Conservation (phyloP, 805 yeast genomes). For the Saccharomycopsis fibuligera region DNA sequence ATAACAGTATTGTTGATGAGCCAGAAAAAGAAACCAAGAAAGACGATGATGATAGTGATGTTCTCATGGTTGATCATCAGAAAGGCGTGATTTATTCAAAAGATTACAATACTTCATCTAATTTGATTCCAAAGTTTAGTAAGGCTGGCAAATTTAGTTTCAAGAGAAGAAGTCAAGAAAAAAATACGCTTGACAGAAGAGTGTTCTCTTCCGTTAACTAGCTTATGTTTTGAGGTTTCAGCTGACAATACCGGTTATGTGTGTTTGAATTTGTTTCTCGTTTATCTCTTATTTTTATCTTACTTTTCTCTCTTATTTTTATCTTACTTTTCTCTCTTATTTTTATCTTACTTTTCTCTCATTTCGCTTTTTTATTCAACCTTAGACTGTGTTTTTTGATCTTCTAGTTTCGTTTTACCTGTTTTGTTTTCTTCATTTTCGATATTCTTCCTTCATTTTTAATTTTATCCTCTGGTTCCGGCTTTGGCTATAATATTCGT, state of each 20-base stretch:
- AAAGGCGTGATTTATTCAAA: slow-evolving; percentile 17
- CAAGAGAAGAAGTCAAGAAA: slow-evolving; percentile 13
- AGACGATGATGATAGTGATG: slow-evolving; percentile 15
- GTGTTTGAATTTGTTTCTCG: not conserved
- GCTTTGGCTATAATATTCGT: too few species aligned
- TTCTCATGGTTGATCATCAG: slow-evolving; percentile 19
- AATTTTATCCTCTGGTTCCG: too few species aligned
- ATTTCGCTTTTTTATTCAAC: not conserved
- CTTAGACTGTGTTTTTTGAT: not conserved
- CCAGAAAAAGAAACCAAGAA: slow-evolving; percentile 15
- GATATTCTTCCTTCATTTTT: too few species aligned
- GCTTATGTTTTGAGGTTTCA: too few species aligned
- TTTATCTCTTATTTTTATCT: not conserved
- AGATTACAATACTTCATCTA: slow-evolving; percentile 14
- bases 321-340: not conserved
- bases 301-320: not conserved
- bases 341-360: not conserved
- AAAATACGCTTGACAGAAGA: slow-evolving; percentile 7
- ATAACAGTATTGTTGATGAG: not conserved
- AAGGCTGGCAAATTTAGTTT: slow-evolving; percentile 8
- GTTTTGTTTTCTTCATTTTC: too few species aligned
- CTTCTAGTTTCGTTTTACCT: not conserved
- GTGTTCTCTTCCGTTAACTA: slow-evolving; percentile 8
- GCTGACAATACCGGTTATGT: too few species aligned
- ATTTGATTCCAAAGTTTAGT: slow-evolving; percentile 14